Conservation (phyloP, 768 basidiomycete species). For the Guyanaporus albipodus region DNA sequence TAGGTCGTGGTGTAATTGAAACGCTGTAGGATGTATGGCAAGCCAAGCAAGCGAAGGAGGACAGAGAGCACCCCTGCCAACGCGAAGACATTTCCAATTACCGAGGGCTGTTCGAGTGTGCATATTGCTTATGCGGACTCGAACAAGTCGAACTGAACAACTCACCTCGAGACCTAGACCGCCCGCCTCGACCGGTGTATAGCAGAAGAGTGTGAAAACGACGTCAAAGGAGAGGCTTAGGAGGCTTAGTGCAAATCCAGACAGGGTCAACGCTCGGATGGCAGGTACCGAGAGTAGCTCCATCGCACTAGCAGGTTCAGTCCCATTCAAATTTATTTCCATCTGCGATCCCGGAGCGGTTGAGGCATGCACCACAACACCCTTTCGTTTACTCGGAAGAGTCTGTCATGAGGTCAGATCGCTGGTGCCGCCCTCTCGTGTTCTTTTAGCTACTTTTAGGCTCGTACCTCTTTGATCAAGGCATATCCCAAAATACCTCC, state of each 20-base stretch:
- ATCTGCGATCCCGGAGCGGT: neutral
- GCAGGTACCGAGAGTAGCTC: conserved; percentile 46
- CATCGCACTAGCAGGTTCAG: conserved; percentile 25
- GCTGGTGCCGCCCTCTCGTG: neutral
- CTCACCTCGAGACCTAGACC: conserved; percentile 53
- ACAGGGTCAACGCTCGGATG: conserved; percentile 48
- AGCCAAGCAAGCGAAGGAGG: conserved; percentile 45
- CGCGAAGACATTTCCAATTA: conserved; percentile 59
- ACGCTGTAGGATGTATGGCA: conserved; percentile 49
- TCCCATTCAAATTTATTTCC: neutral
- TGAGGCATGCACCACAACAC: neutral
- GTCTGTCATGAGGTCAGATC: conserved; percentile 15
- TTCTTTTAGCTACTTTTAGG: neutral
- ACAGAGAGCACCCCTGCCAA: conserved; percentile 50
- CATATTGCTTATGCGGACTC: neutral
- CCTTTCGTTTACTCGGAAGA: conserved; percentile 15
- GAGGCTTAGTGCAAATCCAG: conserved; percentile 49
- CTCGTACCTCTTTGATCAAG: conserved; percentile 8
- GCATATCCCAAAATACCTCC: conserved; percentile 1
- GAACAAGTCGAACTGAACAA: conserved; percentile 11
- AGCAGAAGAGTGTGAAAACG: conserved; percentile 62
- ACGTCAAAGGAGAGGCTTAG: conserved; percentile 56
- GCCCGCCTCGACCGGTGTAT: conserved; percentile 50
- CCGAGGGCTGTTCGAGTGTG: conserved; percentile 40
- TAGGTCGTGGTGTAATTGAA: conserved; percentile 49